Base-by-base conservation (phyloP, 2,329 filamentous ascomycete genomes). In the Diaporthe sp. region DNA sequence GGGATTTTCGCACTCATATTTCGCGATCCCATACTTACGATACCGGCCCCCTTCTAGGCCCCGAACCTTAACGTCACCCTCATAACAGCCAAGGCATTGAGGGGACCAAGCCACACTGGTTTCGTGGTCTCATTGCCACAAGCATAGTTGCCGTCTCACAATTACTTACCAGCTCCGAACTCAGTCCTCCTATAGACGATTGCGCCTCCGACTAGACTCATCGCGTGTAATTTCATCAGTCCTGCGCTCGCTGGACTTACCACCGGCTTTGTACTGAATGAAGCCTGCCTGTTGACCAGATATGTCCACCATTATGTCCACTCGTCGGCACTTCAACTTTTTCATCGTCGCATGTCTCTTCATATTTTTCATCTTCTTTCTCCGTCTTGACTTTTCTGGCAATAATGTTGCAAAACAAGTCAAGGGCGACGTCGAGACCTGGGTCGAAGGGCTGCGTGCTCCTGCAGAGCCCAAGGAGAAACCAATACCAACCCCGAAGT, bases 401-500 rank as follows among this genome's bases (percentile, higher is more conserved):
- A 42, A 9, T 3, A 57, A 51, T 17, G 62, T 74, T 31, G 51
- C 42, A 15, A 55, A 62, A 28, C 70, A 73, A 25, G 70, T 62
- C 34, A 73, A 53, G 28, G 70, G 70, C 28, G 70, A 65, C 4
- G 61, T 75, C 10, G 28, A 37, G n/a, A 49, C 22, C 7, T 71
- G 28, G 62, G 37, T 76, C 5, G 73, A 72, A 9, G 22, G 49
- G 8, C 46, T 72, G 13, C 58, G 46, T 37, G 7, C 1, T 9
- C 19, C 31, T 51, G 12, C 25, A 10, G 42, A 51, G n/a, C 8
- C 42, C 3, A 13, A 46, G 19, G 44, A 62, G 37, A 39, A 59
- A 25, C 22, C 25, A 15, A 69, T 3, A 10, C 42, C 67, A 17
- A 71, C 44, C 8, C 73, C 75, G 4, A 80, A 70, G 34, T 81